Conservation (phyloP, 2,329 filamentous ascomycete genomes). For the Aspergillus sojae region DNA sequence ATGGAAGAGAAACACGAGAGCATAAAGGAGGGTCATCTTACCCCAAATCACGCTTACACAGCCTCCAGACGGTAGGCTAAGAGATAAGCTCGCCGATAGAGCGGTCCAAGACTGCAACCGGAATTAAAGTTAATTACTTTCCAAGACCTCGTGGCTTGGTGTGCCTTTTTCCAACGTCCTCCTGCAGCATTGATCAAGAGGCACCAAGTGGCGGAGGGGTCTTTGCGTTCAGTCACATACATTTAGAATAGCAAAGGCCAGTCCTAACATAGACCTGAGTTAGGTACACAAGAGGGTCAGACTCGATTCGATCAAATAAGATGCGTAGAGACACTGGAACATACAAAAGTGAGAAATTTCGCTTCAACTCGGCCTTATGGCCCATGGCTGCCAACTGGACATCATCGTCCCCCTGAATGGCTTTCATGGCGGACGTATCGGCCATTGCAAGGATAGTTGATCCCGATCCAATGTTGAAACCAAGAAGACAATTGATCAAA, state of each 20-base stretch:
- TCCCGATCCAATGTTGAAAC: background rate
- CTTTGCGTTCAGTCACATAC: constrained; percentile 26
- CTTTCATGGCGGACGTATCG: constrained; percentile 18
- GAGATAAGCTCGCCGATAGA: constrained; percentile 58
- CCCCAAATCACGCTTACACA: constrained; percentile 75
- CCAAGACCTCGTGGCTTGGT: background rate
- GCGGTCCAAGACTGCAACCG: constrained; percentile 59
- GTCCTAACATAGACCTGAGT: constrained; percentile 58
- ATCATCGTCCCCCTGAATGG: constrained; percentile 43
- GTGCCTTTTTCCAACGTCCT: background rate
- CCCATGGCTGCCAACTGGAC: constrained; percentile 58
- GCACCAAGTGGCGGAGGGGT: constrained; percentile 2
- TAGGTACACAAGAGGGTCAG: background rate
- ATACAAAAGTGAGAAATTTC: constrained; percentile 59
- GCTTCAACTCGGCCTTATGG: constrained; percentile 59
- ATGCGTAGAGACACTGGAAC: constrained; percentile 6
- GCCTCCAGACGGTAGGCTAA: constrained; percentile 71
- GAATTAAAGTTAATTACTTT: constrained; percentile 13
- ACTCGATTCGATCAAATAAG: background rate
- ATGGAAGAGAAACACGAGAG: background rate
- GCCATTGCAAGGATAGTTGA: constrained; percentile 11
- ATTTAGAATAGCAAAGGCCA: constrained; percentile 66
- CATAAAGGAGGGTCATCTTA: constrained; percentile 28
- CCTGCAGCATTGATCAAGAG: background rate
- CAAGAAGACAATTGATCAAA: constrained; percentile 5